Base-by-base conservation (phyloP, 164 flowering plant species). In the Euptelea pleiosperma region DNA sequence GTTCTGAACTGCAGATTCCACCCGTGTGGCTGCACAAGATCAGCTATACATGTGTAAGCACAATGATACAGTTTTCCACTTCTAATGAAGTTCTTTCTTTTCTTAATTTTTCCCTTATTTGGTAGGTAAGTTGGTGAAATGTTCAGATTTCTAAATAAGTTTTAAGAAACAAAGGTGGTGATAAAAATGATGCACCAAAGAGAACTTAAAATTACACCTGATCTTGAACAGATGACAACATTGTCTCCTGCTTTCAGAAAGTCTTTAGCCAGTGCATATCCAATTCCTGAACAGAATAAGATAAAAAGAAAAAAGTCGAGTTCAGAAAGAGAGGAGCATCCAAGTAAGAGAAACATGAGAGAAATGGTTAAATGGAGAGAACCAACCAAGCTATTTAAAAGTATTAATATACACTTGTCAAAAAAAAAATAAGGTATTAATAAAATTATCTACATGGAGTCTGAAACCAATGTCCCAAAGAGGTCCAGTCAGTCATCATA, bases 161-260 rank as follows among this genome's bases (percentile, higher is more conserved):
- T 35, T 19, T 0, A 15, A 6, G 6, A n/a, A n/a, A n/a, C n/a
- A n/a, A n/a, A n/a, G n/a, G n/a, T n/a, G 14, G 14, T 11, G 18
- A 22, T 11, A 0, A 22, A 15, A 19, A 24, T 3, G 22, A 3
- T 4, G 6, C 36, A 26, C 12, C 24, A 26, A 14, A 33, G 22
- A 21, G 8, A 19, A 16, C 11, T 21, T 12, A 28, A 62, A 22
- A 52, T 18, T 55, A 43, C 58, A 85, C 98, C 83, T 70, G 98
- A 84, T 78, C 98, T 84, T 53, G 98, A 92, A 77, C 90, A 92
- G 50, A 89, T 77, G 33, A 89, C 8, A 41, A 93, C 87, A 67
- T 84, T 93, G 69, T 93, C 98, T 29, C 97, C 96, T 19, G 85
- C 86, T 72, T 83, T 87, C 8, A 87, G 75, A 65, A 93, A 93